Base-by-base conservation (phyloP, 306 rosid species). In the Sesbania bispinosa region DNA sequence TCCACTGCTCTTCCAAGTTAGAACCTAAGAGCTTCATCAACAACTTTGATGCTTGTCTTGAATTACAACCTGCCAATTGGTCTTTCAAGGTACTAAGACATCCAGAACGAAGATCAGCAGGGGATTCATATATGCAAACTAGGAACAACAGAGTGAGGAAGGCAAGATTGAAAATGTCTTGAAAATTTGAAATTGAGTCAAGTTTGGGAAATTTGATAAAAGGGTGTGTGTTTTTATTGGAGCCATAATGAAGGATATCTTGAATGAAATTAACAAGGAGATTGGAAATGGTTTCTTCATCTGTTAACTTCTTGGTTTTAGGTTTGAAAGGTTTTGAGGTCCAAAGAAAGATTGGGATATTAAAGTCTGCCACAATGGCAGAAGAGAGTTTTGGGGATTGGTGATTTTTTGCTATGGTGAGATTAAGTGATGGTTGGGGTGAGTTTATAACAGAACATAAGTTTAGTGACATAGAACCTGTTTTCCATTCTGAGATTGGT, bases 1-100 rank as follows among this genome's bases (percentile, higher is more conserved):
- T 90, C 98, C 98, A 94, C 21, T 82, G 85, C 52, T 89, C 98
- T 68, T 90, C 97, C 35, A 90, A 51, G 62, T 94, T 94, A 0
- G 94, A 89, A 8, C 97, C 98, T 43, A 94, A 68, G 2, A 85
- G 71, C 53, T 79, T 94, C 95, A 94, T 89, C 19, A 94, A 69
- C 35, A 70, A 18, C 67, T 82, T 89, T 0, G 92, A 80, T 35
- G 88, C 75, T 63, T 70, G 72, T 55, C 86, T 87, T 26, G 92
- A 83, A 26, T 62, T 62, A 39, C 84, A 82, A 65, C 71, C 46
- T 4, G 71, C 46, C 46, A 94, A 48, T 20, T 80, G 71, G 13
- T 83, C 79, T 54, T 86, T 90, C 13, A 94, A 14, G 15, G 69
- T 48, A 19, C 14, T 32, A 10, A 94, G 90, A 43, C 90, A 89